Conservation (phyloP, 1,139 yeast genomes). For the Sugiyamaella grinbergsii region DNA sequence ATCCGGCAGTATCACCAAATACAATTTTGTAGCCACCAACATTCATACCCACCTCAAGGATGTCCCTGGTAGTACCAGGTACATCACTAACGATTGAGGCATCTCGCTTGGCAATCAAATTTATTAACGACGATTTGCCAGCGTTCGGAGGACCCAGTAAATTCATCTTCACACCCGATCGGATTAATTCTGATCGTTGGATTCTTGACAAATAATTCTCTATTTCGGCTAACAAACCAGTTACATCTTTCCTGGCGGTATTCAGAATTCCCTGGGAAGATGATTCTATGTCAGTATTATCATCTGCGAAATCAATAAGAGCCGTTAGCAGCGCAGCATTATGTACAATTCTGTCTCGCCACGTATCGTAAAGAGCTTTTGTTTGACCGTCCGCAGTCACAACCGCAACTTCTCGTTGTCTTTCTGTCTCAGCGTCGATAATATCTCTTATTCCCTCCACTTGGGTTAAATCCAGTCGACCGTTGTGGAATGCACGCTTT, state of each 20-base stretch:
- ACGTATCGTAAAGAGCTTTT: constrained; percentile 53
- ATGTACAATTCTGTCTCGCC: constrained; percentile 70
- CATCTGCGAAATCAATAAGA: constrained; percentile 88
- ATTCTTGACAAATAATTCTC: constrained; percentile 48
- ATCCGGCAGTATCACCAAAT: constrained; percentile 93
- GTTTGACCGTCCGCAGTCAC: constrained; percentile 72
- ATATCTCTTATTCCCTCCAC: constrained; percentile 87
- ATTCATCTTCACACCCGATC: constrained; percentile 72
- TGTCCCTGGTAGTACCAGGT: constrained; percentile 94
- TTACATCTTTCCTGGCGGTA: constrained; percentile 52
- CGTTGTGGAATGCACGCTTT: constrained; percentile 73
- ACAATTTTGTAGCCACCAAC: constrained; percentile 82
- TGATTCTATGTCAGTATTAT: constrained; percentile 81
- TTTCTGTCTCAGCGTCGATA: constrained; percentile 93
- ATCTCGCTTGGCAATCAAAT: constrained; percentile 70
- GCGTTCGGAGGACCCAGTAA: constrained; percentile 94
- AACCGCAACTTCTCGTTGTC: constrained; percentile 76
- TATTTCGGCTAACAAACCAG: constrained; percentile 50
- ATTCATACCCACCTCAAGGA: constrained; percentile 78
- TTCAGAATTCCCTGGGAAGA: constrained; percentile 46
- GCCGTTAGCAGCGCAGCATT: constrained; percentile 81
- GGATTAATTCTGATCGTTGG: constrained; percentile 61
- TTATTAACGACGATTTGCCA: constrained; percentile 87
- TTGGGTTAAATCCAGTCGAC: constrained; percentile 71
- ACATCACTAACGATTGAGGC: constrained; percentile 89